A percentile compares a stretch with the other conserved stretches of the same genome.
Conservation (phyloP, 306 rosid species). For the cucumber (Cucumis sativus) region Cucumber_9930_V3 NC_026660.2:20946501-20947000, state of each 20-base stretch:
- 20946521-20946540: too few relatives aligned
- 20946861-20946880: not conserved
- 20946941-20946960: not conserved
- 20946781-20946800: not conserved
- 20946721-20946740: not conserved
- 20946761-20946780: not conserved
- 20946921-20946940: not conserved
- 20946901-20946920: not conserved
- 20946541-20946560: too few relatives aligned
- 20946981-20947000: slow-evolving; percentile 1
- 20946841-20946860: not conserved
- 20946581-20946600: too few relatives aligned
- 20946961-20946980: not conserved
- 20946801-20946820: not conserved
- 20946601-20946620: too few relatives aligned
- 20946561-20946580: too few relatives aligned
- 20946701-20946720: not conserved
- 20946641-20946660: too few relatives aligned
- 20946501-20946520: too few relatives aligned
- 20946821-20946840: not conserved
- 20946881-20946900: not conserved
- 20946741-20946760: not conserved
- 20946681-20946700: not conserved
- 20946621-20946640: too few relatives aligned
- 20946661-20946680: too few relatives aligned